Conservation (phyloP, 2,329 filamentous ascomycete genomes). For the Fusarium sp. region DNA sequence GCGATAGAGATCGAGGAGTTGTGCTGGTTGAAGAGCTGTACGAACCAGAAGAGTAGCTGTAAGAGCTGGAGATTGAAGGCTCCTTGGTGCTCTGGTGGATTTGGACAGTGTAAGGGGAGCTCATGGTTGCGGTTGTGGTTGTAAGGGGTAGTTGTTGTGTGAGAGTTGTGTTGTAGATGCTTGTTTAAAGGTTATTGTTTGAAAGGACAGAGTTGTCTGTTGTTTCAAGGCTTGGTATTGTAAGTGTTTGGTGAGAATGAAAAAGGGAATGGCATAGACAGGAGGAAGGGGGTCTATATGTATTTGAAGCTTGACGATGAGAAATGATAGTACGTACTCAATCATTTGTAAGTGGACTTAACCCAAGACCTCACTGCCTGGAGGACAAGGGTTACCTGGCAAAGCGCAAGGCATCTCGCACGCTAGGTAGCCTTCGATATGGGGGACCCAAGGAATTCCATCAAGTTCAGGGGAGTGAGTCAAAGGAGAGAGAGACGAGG, state of each 20-base stretch:
- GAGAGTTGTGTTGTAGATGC: slow-evolving; percentile 7
- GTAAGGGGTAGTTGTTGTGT: slow-evolving; percentile 18
- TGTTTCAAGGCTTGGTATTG: slow-evolving; percentile 25
- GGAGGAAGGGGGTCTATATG: slow-evolving; percentile 41
- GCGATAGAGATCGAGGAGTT: slow-evolving; percentile 47
- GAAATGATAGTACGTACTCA: slow-evolving; percentile 40
- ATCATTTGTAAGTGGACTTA: slow-evolving; percentile 40
- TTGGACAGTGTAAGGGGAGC: slow-evolving; percentile 46
- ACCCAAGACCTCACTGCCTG: slow-evolving; percentile 36
- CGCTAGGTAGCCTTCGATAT: slow-evolving; percentile 39
- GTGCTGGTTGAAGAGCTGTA: slow-evolving; percentile 45
- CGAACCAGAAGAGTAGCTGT: slow-evolving; percentile 47
- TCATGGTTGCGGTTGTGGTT: slow-evolving; percentile 43
- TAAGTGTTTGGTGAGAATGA: slow-evolving; percentile 30
- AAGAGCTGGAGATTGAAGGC: slow-evolving; percentile 47
- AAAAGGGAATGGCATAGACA: slow-evolving; percentile 9
- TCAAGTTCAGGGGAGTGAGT: slow-evolving; percentile 33
- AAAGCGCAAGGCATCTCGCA: slow-evolving; percentile 36
- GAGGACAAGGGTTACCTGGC: slow-evolving; percentile 38
- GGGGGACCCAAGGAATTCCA: slow-evolving; percentile 24
- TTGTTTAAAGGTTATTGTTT: slow-evolving; percentile 14
- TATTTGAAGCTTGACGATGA: slow-evolving; percentile 39
- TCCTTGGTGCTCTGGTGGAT: slow-evolving; percentile 51
- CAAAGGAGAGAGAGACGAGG: slow-evolving; percentile 34
- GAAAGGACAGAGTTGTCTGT: slow-evolving; percentile 4